A percentile compares a stretch with the other conserved stretches of the same genome.
Conservation (phyloP, 352 stramenopile genomes). For the Pythium rishiriense region DNA sequence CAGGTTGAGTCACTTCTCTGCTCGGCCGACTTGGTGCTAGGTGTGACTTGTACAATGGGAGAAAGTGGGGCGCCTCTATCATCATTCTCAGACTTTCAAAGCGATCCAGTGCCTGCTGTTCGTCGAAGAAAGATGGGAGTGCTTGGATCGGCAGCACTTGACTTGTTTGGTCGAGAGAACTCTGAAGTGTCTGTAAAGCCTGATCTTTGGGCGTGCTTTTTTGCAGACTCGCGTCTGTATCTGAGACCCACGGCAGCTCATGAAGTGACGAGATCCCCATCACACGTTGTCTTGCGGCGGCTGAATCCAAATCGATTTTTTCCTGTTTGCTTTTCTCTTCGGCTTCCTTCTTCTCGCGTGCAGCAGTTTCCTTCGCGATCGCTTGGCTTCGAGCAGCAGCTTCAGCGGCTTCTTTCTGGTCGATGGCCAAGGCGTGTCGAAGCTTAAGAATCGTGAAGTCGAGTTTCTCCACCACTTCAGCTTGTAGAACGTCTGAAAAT, state of each 20-base stretch:
- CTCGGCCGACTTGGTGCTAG: background rate
- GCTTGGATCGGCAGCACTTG: background rate
- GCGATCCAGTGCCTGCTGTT: slow-evolving; percentile 1
- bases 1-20: background rate
- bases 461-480: slow-evolving; percentile 53
- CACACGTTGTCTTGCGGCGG: slow-evolving; percentile 39
- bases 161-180: background rate
- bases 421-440: slow-evolving; percentile 51
- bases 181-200: slow-evolving; percentile 6
- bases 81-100: slow-evolving; percentile 20
- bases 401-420: slow-evolving; percentile 50
- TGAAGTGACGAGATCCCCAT: slow-evolving; percentile 55
- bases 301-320: slow-evolving; percentile 35
- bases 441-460: slow-evolving; percentile 67
- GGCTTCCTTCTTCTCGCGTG: slow-evolving; percentile 15
- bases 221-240: slow-evolving; percentile 28
- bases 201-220: background rate
- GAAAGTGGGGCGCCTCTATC: slow-evolving; percentile 5
- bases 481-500: slow-evolving; percentile 45
- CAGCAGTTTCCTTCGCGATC: slow-evolving; percentile 4
- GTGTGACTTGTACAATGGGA: background rate
- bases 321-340: slow-evolving; percentile 31
- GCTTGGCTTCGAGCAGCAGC: slow-evolving; percentile 10
- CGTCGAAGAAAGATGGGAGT: slow-evolving; percentile 17
- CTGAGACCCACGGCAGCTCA: slow-evolving; percentile 39